Percentiles rank a stretch among this genome's conserved stretches.
phyloP scores from a whole-genome alignment of 495 filamentous ascomycete species.

The Cercophora newfieldiana region DNA sequence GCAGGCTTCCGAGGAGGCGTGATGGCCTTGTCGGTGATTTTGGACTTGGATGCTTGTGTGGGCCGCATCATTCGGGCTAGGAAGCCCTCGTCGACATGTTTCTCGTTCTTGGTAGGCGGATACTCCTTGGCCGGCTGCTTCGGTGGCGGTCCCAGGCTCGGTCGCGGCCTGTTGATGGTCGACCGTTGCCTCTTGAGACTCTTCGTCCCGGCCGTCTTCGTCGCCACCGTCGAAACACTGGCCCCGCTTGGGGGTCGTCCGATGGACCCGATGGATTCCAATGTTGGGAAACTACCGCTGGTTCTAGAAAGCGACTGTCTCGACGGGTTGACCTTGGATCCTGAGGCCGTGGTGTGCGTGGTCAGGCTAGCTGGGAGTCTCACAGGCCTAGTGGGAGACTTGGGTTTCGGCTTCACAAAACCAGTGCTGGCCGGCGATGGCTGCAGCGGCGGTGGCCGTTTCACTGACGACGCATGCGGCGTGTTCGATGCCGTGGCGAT shows the following conservation, averaged over 20 bases:
- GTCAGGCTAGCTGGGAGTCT: slow-evolving; percentile 62
- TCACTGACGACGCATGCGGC: slow-evolving; percentile 27
- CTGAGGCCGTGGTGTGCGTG: slow-evolving; percentile 62
- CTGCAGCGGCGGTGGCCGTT: slow-evolving; percentile 39
- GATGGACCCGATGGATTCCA: slow-evolving; percentile 31
- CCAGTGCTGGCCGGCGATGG: slow-evolving; percentile 38
- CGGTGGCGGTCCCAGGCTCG: slow-evolving; percentile 53
- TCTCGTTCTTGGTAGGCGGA: slow-evolving; percentile 41
- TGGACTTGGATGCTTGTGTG: slow-evolving; percentile 75
- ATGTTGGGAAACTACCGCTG: slow-evolving; percentile 32
- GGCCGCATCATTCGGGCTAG: slow-evolving; percentile 92
- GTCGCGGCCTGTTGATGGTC: slow-evolving; percentile 43
- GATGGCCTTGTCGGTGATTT: slow-evolving; percentile 67
- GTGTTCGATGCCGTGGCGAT: slow-evolving; percentile 31
- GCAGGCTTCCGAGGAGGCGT: slow-evolving; percentile 42
- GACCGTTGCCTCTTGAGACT: slow-evolving; percentile 44
- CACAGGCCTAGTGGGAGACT: slow-evolving; percentile 64
- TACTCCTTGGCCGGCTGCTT: slow-evolving; percentile 45
- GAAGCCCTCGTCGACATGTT: slow-evolving; percentile 69
- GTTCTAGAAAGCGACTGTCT: slow-evolving; percentile 42
- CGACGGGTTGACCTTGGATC: slow-evolving; percentile 49
- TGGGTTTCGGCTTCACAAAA: slow-evolving; percentile 60
- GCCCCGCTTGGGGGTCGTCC: slow-evolving; percentile 48
- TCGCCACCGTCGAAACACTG: slow-evolving; percentile 36
- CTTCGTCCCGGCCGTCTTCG: slow-evolving; percentile 23